Evolutionary conservation across 2,329 filamentous ascomycete genomes (phyloP).

Genomic region (Alternaria dauci): DNA sequence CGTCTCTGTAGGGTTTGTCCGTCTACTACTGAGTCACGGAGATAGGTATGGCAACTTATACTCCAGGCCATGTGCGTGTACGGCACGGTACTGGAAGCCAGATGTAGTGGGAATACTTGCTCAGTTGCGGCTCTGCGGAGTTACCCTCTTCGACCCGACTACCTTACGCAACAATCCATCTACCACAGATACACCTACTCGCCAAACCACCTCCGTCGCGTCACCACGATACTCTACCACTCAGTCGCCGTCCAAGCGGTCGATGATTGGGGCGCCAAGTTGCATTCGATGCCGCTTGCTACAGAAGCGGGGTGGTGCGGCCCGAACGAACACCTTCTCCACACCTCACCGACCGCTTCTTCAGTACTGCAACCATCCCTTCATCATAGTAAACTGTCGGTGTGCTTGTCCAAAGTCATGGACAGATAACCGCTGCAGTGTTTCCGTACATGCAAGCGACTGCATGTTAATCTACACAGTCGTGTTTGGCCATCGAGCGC

Average conservation of each 20-base stretch:
- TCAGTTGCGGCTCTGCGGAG: conserved; percentile 23
- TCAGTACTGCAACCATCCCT: not conserved
- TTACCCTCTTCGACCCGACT: not conserved
- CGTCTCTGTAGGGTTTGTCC: conserved; percentile 5
- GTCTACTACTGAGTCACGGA: not conserved
- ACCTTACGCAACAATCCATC: conserved; percentile 6
- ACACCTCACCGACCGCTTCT: conserved; percentile 25
- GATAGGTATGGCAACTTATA: too few relatives aligned
- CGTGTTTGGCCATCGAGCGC: not conserved
- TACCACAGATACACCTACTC: conserved; percentile 12
- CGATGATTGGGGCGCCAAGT: conserved; percentile 15
- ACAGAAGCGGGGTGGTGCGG: conserved; percentile 20
- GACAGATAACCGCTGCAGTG: conserved; percentile 5
- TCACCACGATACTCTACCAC: conserved; percentile 8
- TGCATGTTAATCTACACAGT: conserved; percentile 7
- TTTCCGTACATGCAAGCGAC: conserved; percentile 9
- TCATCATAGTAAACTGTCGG: conserved; percentile 21
- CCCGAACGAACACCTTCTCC: conserved; percentile 16
- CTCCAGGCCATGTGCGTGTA: not conserved
- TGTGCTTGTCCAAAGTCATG: conserved; percentile 8
- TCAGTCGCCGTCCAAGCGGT: not conserved
- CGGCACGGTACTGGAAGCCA: not conserved
- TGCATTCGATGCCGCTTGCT: conserved; percentile 15
- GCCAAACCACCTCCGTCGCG: conserved; percentile 6
- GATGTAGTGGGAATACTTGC: not conserved